Evolutionary conservation across 129 eudicot genomes (phyloP).

Genomic region (Flaveria trinervia): DNA sequence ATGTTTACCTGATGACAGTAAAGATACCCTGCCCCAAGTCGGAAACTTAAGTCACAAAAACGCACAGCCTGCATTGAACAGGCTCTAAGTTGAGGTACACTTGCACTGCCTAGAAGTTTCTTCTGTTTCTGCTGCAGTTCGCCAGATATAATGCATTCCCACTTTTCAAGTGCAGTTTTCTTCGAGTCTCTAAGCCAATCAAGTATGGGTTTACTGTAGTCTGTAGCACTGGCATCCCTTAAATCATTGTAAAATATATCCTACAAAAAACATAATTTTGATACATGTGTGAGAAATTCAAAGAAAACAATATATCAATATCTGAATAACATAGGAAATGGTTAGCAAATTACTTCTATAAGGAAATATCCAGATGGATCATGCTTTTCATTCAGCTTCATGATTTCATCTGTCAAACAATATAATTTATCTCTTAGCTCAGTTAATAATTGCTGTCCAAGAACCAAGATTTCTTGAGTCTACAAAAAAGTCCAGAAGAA

Average conservation of each 20-base stretch:
- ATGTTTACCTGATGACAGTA: constrained; percentile 78
- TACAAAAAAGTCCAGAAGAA: constrained; percentile 32
- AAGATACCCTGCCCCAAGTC: constrained; percentile 88
- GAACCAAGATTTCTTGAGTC: constrained; percentile 85
- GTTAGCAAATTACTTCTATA: constrained; percentile 53
- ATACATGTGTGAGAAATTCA: constrained; percentile 7
- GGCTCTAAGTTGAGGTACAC: constrained; percentile 61
- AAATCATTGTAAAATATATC: constrained; percentile 78
- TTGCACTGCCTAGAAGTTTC: constrained; percentile 47
- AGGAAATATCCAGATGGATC: constrained; percentile 91
- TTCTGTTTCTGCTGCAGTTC: constrained; percentile 58
- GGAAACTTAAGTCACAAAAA: constrained; percentile 71
- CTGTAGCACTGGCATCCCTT: constrained; percentile 53
- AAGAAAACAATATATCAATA: neutral
- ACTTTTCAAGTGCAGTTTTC: constrained; percentile 70
- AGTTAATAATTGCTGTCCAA: constrained; percentile 71
- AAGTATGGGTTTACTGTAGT: constrained; percentile 76
- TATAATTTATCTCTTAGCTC: constrained; percentile 76
- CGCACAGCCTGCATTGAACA: constrained; percentile 55
- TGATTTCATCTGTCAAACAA: constrained; percentile 75
- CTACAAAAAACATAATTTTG: constrained; percentile 36
- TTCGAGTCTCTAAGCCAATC: constrained; percentile 78
- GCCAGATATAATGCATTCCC: constrained; percentile 78
- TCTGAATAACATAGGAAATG: neutral
- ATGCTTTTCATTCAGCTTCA: constrained; percentile 54